phyloP scores from a whole-genome alignment of 768 basidiomycete genomes.

The Pleurotus djamor region DNA sequence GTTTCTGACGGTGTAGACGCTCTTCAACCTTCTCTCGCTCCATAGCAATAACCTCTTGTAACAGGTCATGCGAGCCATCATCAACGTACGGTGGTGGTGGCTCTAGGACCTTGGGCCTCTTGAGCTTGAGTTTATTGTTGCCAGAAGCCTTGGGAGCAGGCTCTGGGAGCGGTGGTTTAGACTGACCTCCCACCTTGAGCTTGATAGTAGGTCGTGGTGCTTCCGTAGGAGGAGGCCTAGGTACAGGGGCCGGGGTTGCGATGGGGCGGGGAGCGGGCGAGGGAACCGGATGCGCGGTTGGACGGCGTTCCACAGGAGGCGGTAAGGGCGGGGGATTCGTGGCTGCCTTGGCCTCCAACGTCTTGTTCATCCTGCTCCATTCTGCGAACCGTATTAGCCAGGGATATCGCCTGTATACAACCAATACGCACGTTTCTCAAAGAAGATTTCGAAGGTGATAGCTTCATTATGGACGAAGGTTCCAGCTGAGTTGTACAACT shows the following conservation, averaged over 20 bases:
- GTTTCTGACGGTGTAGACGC: slow-evolving; percentile 39
- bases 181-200: slow-evolving; percentile 54
- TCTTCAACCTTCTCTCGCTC: slow-evolving; percentile 62
- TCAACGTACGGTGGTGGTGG: slow-evolving; percentile 71
- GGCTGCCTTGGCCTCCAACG: slow-evolving; percentile 64
- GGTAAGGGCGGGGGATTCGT: slow-evolving; percentile 11
- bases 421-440: slow-evolving; percentile 74
- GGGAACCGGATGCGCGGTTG: slow-evolving; percentile 13
- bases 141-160: slow-evolving; percentile 26
- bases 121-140: slow-evolving; percentile 28
- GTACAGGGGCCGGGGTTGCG: slow-evolving; percentile 24
- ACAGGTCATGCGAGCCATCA: slow-evolving; percentile 78
- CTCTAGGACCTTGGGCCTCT: slow-evolving; percentile 42
- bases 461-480: slow-evolving; percentile 78
- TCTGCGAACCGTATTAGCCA: slow-evolving; percentile 38
- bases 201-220: slow-evolving; percentile 56
- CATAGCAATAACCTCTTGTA: slow-evolving; percentile 81
- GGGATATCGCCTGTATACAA: background rate
- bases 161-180: slow-evolving; percentile 27
- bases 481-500: slow-evolving; percentile 74
- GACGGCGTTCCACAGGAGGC: background rate
- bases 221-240: slow-evolving; percentile 26
- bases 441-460: slow-evolving; percentile 71
- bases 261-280: slow-evolving; percentile 23
- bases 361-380: slow-evolving; percentile 87